phyloP scores from a whole-genome alignment of 805 yeast genomes.

The Ogataea paradorogensis region DNA sequence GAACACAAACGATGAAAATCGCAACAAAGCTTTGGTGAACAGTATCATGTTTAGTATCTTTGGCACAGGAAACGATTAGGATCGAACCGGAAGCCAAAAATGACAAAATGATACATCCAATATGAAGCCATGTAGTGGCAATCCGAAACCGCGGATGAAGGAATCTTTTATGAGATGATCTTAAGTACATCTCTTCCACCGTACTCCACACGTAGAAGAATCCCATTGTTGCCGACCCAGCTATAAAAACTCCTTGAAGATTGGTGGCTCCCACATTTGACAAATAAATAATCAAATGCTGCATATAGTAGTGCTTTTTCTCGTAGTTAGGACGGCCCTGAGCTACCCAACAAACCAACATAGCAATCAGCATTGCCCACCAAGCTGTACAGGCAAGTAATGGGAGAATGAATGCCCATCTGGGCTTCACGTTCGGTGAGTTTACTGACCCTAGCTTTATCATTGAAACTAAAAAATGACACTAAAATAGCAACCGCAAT shows the following conservation, averaged over 20 bases:
- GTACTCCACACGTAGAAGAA: conserved; percentile 65
- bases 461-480: background rate
- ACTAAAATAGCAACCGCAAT: no score
- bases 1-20: conserved; percentile 66
- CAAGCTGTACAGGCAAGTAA: conserved; percentile 64
- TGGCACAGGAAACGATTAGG: conserved; percentile 68
- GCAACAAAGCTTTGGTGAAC: conserved; percentile 70
- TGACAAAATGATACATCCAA: conserved; percentile 23
- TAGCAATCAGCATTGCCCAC: conserved; percentile 89
- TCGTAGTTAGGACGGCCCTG: conserved; percentile 75
- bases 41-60: conserved; percentile 52
- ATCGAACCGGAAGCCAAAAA: conserved; percentile 60
- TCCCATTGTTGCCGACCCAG: conserved; percentile 76
- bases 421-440: conserved; percentile 28
- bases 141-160: conserved; percentile 46
- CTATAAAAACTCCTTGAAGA: conserved; percentile 78
- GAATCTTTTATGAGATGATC: conserved; percentile 47
- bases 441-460: conserved; percentile 8
- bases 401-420: conserved; percentile 47
- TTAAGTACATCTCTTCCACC: conserved; percentile 57
- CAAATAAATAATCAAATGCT: conserved; percentile 52
- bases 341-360: conserved; percentile 73
- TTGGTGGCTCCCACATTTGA: conserved; percentile 88
- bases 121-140: conserved; percentile 22
- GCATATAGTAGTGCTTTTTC: conserved; percentile 47